phyloP scores from a whole-genome alignment of 2,329 filamentous ascomycete species.

The Cercospora zeae-maydis region DNA sequence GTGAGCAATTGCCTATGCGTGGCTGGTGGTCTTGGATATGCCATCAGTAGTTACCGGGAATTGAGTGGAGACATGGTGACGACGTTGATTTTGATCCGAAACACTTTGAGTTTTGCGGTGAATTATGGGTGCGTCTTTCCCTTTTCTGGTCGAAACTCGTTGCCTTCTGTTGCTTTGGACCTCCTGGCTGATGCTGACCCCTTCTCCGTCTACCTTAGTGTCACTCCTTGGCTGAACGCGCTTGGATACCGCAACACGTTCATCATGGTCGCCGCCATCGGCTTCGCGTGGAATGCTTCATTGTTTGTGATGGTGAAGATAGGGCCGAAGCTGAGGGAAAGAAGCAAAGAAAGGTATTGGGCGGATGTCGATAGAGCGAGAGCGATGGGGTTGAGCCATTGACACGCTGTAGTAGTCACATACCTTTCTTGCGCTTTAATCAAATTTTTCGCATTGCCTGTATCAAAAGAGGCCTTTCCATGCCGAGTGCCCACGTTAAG shows the following conservation, averaged over 20 bases:
- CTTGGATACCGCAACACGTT: constrained; percentile 22
- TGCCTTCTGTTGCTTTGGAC: background rate
- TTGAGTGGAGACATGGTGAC: constrained; percentile 45
- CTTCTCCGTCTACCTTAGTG: background rate
- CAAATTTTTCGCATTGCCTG: no score
- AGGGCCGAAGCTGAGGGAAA: constrained; percentile 15
- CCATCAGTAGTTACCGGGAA: constrained; percentile 45
- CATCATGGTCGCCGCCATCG: constrained; percentile 24
- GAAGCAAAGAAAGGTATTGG: constrained; percentile 21
- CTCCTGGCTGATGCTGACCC: background rate
- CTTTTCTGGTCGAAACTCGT: background rate
- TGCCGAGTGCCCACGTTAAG: no score
- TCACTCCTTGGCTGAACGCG: constrained; percentile 22
- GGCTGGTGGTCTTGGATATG: constrained; percentile 41
- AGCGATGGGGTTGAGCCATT: constrained; percentile 21
- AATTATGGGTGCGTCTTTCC: constrained; percentile 41
- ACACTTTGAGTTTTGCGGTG: constrained; percentile 48
- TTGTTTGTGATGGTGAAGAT: constrained; percentile 21
- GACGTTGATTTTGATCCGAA: constrained; percentile 47
- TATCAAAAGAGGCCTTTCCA: no score
- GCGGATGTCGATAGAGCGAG: constrained; percentile 21
- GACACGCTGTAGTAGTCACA: background rate
- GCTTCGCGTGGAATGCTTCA: constrained; percentile 21
- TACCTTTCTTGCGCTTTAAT: background rate
- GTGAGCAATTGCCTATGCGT: constrained; percentile 43